Percentiles rank a stretch among this genome's conserved stretches.
Conservation (phyloP, 2,329 filamentous ascomycete species). For the Ophiocordyceps camponoti-floridani region DNA sequence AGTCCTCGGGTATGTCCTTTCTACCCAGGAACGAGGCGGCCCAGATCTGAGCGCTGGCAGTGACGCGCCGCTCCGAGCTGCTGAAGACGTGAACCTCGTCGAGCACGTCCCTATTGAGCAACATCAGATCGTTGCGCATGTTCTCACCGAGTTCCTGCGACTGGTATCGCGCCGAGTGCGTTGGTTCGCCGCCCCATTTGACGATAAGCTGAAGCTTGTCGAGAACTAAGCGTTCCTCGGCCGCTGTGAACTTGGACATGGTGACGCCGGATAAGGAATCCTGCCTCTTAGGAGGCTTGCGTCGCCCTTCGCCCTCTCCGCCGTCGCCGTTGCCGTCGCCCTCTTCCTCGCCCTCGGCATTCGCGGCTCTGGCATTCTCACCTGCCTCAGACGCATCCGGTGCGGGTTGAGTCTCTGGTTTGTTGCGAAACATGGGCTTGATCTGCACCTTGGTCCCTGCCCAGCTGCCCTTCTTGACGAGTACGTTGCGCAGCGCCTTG, state of each 20-base stretch:
- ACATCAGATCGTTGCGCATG: slow-evolving; percentile 83
- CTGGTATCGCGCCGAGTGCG: slow-evolving; percentile 91
- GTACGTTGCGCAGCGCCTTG: slow-evolving; percentile 65
- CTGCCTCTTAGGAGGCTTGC: slow-evolving; percentile 37
- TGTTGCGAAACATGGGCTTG: slow-evolving; percentile 95
- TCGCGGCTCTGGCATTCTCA: slow-evolving; percentile 10
- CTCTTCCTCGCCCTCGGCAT: slow-evolving; percentile 7
- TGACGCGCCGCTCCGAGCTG: slow-evolving; percentile 86
- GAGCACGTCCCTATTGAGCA: slow-evolving; percentile 83
- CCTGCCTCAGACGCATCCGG: slow-evolving; percentile 16
- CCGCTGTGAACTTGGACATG: slow-evolving; percentile 83
- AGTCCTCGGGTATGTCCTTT: slow-evolving; percentile 69
- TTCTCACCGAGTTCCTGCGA: slow-evolving; percentile 87
- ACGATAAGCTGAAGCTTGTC: slow-evolving; percentile 96
- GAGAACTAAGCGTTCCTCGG: slow-evolving; percentile 78
- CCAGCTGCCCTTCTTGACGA: slow-evolving; percentile 86
- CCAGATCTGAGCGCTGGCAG: slow-evolving; percentile 93
- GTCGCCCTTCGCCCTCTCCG: slow-evolving; percentile 7
- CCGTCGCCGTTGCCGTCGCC: no score
- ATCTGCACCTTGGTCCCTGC: slow-evolving; percentile 97
- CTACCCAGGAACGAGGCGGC: slow-evolving; percentile 74
- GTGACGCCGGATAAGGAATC: slow-evolving; percentile 83
- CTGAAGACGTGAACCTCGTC: slow-evolving; percentile 91
- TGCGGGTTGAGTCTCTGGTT: slow-evolving; percentile 39
- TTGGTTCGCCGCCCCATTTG: slow-evolving; percentile 97